A percentile compares a stretch with the other conserved stretches of the same genome.
Conservation (phyloP, 352 stramenopile genomes). For the Peronospora destructor region DNA sequence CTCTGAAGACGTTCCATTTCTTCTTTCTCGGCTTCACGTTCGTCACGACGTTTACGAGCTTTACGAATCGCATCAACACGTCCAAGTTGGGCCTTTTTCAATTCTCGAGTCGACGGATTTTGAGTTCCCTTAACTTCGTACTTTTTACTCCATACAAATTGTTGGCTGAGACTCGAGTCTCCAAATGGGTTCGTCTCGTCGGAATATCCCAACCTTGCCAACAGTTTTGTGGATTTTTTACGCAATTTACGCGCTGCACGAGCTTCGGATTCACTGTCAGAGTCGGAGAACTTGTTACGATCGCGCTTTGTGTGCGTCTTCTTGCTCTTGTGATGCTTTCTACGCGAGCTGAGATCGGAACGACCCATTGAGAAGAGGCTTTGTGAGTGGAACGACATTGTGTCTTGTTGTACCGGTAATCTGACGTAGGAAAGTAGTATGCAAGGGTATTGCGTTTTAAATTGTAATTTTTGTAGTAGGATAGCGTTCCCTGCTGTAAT, state of each 20-base stretch:
- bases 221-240: slow-evolving; percentile 70
- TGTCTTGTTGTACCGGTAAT: too few relatives aligned
- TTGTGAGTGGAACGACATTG: not conserved
- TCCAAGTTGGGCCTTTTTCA: slow-evolving; percentile 66
- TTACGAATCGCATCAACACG: slow-evolving; percentile 95
- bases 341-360: slow-evolving; percentile 5
- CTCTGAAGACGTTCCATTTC: slow-evolving; percentile 93
- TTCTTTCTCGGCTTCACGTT: slow-evolving; percentile 86
- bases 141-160: slow-evolving; percentile 98
- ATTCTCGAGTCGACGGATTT: slow-evolving; percentile 38
- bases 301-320: slow-evolving; percentile 40
- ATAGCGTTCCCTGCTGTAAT: not conserved
- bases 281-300: slow-evolving; percentile 13
- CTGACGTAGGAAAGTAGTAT: too few relatives aligned
- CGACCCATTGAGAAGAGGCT: slow-evolving; percentile 9
- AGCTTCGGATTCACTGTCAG: slow-evolving; percentile 34
- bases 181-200: slow-evolving; percentile 98
- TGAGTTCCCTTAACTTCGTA: slow-evolving; percentile 41
- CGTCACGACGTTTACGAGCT: slow-evolving; percentile 85
- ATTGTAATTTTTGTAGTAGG: not conserved
- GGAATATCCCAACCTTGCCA: slow-evolving; percentile 92
- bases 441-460: not conserved
- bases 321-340: slow-evolving; percentile 15
- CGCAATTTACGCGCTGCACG: slow-evolving; percentile 49
- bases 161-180: slow-evolving; percentile 94